Base-by-base conservation (phyloP, 768 basidiomycete genomes). In the Mycena capillaripes region DNA sequence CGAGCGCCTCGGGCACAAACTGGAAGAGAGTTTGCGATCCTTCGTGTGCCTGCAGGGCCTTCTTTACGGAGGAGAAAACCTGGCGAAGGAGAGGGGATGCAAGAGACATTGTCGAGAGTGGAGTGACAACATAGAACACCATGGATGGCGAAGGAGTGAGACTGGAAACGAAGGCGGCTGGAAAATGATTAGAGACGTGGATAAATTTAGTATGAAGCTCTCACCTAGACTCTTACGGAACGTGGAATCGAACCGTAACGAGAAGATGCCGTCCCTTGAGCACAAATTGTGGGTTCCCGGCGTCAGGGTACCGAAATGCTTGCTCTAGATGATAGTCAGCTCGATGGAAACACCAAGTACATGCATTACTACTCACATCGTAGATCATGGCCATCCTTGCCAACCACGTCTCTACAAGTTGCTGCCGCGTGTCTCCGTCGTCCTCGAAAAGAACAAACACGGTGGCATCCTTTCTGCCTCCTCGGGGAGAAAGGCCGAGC, bases 371-470 rank as follows among this genome's bases (percentile, higher is more conserved):
- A 83, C 90, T 63, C 66, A 95, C 95, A 77, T 85, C 81, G 76
- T 95, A 96, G 19, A 83, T 83, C 6, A 82, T 76, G 34, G 85
- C 85, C 7, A 95, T 78, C 64, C 81, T 86, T 25, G 79, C 77
- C 32, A 96, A 76, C 94, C 95, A 96, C 0, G 68, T 76, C 44
- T 88, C 86, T n/a, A 91, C 87, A 42, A 87, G 81, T 2, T 76
- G 73, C 34, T 84, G 84, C 53, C 84, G 84, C n/a, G 86, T 85
- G 25, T 85, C 84, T 2, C 86, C 86, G 12, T 86, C 85, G 25
- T 90, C 89, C 75, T 96, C 93, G 64, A 90, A 92, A 56, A 96
- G 82, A 0, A 91, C 89, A 79, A 91, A 94, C 1, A 88, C 89
- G 2, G 85, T 87, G 5, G 93, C 85, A 74, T 96, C 86, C 81